Conservation (phyloP, 2,329 filamentous ascomycete genomes). For the Aspergillus proliferans region DNA sequence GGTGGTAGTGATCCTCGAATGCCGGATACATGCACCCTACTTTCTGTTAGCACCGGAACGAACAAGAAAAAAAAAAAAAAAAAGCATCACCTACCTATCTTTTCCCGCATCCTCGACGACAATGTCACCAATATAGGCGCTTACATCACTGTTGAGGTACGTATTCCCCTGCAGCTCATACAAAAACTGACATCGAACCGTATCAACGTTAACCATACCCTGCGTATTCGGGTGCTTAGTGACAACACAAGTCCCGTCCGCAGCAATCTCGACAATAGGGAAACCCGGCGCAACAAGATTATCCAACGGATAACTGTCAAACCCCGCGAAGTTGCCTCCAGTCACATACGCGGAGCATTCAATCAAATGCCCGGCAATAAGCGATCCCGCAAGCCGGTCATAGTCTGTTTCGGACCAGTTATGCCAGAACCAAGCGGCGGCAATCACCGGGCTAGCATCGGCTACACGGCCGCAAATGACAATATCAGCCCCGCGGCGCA, state of each 20-base stretch:
- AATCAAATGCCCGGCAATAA: conserved; percentile 50
- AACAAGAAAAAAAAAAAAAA: too few relatives aligned
- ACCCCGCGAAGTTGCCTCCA: conserved; percentile 50
- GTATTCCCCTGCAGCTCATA: conserved; percentile 46
- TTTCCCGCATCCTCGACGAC: conserved; percentile 30
- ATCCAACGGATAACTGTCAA: conserved; percentile 36
- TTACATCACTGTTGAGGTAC: conserved; percentile 46
- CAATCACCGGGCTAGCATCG: conserved; percentile 50
- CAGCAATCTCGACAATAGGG: conserved; percentile 46
- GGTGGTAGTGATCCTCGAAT: conserved; percentile 42
- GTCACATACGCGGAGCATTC: conserved; percentile 52
- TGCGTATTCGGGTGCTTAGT: conserved; percentile 44
- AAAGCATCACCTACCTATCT: conserved; percentile 16
- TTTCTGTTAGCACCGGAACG: not conserved
- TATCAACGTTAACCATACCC: conserved; percentile 36
- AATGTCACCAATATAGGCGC: conserved; percentile 36
- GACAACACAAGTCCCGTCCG: conserved; percentile 42
- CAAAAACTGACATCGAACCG: conserved; percentile 44
- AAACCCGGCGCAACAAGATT: conserved; percentile 41
- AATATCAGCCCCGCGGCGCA: conserved; percentile 42
- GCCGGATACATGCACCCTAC: conserved; percentile 38
- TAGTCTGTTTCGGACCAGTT: conserved; percentile 45
- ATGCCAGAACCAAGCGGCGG: conserved; percentile 52
- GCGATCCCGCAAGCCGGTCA: conserved; percentile 45
- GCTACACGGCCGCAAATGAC: conserved; percentile 46